A percentile compares a stretch with the other conserved stretches of the same genome.
These are phyloP conservation scores for Sporothrix brasiliensis DNA, from an alignment of 2,329 filamentous ascomycete genomes.

Conservation along the genomic window DNA sequence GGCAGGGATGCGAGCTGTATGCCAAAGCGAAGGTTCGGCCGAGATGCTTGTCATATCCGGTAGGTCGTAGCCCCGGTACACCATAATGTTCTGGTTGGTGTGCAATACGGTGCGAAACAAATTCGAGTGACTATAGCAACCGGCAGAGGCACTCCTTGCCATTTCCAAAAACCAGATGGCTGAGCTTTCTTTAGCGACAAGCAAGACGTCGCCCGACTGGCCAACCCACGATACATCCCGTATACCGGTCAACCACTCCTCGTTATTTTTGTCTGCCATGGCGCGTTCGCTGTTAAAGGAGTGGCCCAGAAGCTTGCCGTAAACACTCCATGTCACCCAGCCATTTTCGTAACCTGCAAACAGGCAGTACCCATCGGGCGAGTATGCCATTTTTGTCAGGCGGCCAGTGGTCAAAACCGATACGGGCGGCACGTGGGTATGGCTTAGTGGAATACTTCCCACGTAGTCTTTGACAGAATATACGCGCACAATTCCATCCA, in stretches of 20 bases:
- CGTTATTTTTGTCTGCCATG: slow-evolving; percentile 68
- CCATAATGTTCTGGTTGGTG: slow-evolving; percentile 82
- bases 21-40: slow-evolving; percentile 92
- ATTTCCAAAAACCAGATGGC: slow-evolving; percentile 87
- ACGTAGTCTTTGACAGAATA: slow-evolving; percentile 92
- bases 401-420: slow-evolving; percentile 69
- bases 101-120: slow-evolving; percentile 86
- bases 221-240: slow-evolving; percentile 82
- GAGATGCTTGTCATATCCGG: slow-evolving; percentile 90
- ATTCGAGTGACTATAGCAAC: slow-evolving; percentile 89
- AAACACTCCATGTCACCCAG: slow-evolving; percentile 97
- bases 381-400: slow-evolving; percentile 78
- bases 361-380: slow-evolving; percentile 92
- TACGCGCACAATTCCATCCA: slow-evolving; percentile 77
- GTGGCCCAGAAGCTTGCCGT: slow-evolving; percentile 83
- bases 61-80: slow-evolving; percentile 91
- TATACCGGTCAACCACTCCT: slow-evolving; percentile 83
- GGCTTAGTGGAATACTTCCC: slow-evolving; percentile 87
- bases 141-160: slow-evolving; percentile 88
- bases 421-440: slow-evolving; percentile 71
- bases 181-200: slow-evolving; percentile 71
- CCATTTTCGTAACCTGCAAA: slow-evolving; percentile 91
- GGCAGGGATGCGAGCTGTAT: slow-evolving; percentile 82
- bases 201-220: slow-evolving; percentile 80
- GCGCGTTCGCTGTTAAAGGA: slow-evolving; percentile 74